Percentiles rank a stretch among this genome's conserved stretches.
These are phyloP conservation scores for Backusella liffmaniae DNA, from an alignment of 192 early-diverging fungal genomes.

Conservation along the genomic window DNA sequence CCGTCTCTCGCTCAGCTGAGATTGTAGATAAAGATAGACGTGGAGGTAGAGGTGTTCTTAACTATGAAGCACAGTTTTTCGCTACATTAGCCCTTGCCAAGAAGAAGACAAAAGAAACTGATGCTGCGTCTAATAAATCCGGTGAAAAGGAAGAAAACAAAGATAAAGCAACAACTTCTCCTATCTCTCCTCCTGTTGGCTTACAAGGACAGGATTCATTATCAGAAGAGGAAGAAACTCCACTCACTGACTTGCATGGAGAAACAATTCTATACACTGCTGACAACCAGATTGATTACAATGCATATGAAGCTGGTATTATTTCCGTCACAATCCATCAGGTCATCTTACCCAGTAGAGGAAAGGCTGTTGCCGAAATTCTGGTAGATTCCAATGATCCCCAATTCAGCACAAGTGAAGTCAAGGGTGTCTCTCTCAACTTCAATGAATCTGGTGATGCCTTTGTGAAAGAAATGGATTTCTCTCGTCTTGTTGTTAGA, in stretches of 20 bases:
- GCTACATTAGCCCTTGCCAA: conserved; percentile 16
- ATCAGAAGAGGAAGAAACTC: neutral
- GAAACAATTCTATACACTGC: conserved; percentile 28
- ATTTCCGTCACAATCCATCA: conserved; percentile 48
- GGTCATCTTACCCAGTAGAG: conserved; percentile 21
- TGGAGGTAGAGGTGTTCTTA: neutral
- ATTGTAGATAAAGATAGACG: conserved; percentile 4
- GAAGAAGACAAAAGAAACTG: neutral
- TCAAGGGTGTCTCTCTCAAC: conserved; percentile 26
- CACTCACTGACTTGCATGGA: conserved; percentile 34
- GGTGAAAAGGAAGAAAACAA: neutral
- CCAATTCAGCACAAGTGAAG: conserved; percentile 39
- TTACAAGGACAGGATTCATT: neutral
- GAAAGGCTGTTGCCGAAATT: conserved; percentile 42
- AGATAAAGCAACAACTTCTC: neutral
- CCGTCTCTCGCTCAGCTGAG: neutral
- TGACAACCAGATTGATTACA: conserved; percentile 24
- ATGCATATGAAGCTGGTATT: conserved; percentile 50
- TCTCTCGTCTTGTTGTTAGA: conserved; percentile 43
- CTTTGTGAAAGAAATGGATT: conserved; percentile 59
- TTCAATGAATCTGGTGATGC: conserved; percentile 49
- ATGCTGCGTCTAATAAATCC: neutral
- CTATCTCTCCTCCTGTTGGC: neutral
- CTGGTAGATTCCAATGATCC: conserved; percentile 46
- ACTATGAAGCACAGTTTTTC: neutral